Base-by-base conservation (phyloP, 2,329 filamentous ascomycete genomes). In the Alternaria arbusti region DNA sequence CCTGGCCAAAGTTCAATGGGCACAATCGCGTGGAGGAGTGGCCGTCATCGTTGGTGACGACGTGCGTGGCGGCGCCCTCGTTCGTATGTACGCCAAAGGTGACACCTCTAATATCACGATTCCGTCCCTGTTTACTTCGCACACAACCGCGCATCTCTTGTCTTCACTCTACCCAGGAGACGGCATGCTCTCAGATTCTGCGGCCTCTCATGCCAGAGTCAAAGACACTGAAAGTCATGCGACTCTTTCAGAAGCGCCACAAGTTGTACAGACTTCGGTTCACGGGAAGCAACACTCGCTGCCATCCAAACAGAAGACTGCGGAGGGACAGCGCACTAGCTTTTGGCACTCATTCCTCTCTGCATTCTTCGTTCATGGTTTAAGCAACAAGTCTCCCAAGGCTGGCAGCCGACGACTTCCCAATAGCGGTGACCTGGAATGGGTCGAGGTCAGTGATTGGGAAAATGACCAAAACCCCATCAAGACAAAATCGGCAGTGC, bases 11-110 rank as follows among this genome's bases (percentile, higher is more conserved):
- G 93, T 96, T 67, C 95, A 96, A 83, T 99, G 96, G 96, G 93
- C 92, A 12, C 96, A 99, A 79, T 88, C 94, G 65, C 88, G 96
- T 74, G 96, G 96, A 23, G 96, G 91, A 20, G 87, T 94, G 63
- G 96, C 93, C 36, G 84, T 99, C 64, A 96, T 99, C 68, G 94
- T 99, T 4, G 96, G 96, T 25, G 96, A 99, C 79, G 92, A 97
- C 78, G 91, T 92, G 61, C 91, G 92, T 65, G 95, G 95, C 47
- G 94, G 94, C 5, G 91, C 91, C 36, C 83, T 99, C 65, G 92
- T 98, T 54, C 96, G 96, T 72, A 99, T 99, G 96, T 98, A 97
- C 79, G 96, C 96, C n/a, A 89, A 92, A 74, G 96, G 95, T 40
- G 94, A 98, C 76, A 97, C 95, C 4, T 96, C 94, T 32, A 97